phyloP scores from a whole-genome alignment of 495 filamentous ascomycete species.

The Neurospora hispaniola region DNA sequence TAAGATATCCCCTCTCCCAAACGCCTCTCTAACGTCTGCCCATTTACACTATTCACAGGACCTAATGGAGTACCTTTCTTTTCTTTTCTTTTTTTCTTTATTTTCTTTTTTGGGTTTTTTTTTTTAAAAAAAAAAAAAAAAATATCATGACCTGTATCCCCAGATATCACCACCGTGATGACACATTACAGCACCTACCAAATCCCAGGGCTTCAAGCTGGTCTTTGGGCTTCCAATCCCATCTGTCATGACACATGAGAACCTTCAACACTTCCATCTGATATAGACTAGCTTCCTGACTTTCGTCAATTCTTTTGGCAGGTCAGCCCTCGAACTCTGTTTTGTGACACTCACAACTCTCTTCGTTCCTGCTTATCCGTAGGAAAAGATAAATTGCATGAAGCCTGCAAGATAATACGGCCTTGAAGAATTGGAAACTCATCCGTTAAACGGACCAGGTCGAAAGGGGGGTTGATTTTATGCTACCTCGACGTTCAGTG shows the following conservation, averaged over 20 bases:
- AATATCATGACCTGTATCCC: neutral
- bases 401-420: neutral
- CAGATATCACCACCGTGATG: neutral
- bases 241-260: neutral
- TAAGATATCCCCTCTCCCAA: neutral
- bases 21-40: neutral
- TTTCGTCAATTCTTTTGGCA: neutral
- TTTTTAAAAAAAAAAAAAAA: too few species aligned
- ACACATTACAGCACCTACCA: neutral
- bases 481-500: neutral
- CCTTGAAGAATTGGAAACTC: neutral
- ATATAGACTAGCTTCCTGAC: neutral
- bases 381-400: too few species aligned
- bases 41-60: neutral
- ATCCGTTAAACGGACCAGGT: neutral
- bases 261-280: neutral
- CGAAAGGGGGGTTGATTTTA: neutral
- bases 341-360: neutral
- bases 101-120: too few species aligned
- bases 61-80: neutral
- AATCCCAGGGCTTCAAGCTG: neutral
- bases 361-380: neutral
- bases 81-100: too few species aligned
- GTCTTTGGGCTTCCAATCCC: neutral
- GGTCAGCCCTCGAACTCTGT: neutral